Evolutionary conservation across 345 rosid species (phyloP), one percentile per base, ranked within the genome.

Genomic region (Ceriops decandra): DNA sequence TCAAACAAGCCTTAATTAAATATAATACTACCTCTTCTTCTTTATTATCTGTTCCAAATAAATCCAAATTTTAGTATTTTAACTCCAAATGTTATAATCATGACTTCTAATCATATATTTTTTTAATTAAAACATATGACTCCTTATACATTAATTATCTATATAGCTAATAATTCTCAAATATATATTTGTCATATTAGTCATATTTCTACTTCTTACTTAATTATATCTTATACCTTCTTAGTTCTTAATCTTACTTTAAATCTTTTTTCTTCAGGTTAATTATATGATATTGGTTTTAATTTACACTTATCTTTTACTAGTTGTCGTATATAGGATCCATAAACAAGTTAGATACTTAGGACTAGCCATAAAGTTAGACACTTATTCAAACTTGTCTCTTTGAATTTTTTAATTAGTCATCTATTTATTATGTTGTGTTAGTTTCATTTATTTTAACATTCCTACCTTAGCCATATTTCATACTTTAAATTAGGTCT

Each of bases 381-480:
- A 5, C 7, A 5, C 2, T 52, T 52, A 7, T 52, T 52, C 5
- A 2, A 52, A 52, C 24, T 20, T 52, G 10, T 21, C 6, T 52
- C 24, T 7, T 0, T 20, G 2, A 5, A 17, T 1, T 52, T n/a
- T 0, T 6, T 21, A 35, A 1, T 35, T 5, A 2, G 11, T 5
- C 3, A 2, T 2, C 0, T 17, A 20, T 0, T 5, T 0, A 17
- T 20, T 52, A 0, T 52, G 7, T 21, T 17, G 0, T 5, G 0
- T 17, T 5, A 6, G 5, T 52, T 21, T 17, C 11, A 0, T 52
- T 6, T 2, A 2, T 1, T 52, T 52, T 52, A 24, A 1, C 24
- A 52, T 52, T 8, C 22, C 6, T 1, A 0, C 4, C 24, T 52
- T 52, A 0, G 8, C 2, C 24, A 6, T 52, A 1, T 8, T 21